These are phyloP conservation scores for Cryphonectria japonica DNA, from an alignment of 2,329 filamentous ascomycete genomes.

Conservation along the genomic window DNA sequence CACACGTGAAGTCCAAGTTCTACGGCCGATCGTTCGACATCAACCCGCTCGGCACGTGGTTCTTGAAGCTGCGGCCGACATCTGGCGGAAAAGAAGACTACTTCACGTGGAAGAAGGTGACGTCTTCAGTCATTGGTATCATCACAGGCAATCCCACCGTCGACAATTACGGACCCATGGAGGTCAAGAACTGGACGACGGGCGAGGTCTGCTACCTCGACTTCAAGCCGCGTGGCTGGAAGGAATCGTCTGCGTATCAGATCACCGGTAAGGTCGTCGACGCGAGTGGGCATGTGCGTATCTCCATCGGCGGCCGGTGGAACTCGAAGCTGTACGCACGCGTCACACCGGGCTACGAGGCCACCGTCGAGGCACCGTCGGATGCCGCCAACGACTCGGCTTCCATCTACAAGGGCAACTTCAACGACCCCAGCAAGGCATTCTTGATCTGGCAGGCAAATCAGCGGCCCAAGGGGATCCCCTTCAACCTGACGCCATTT, in stretches of 20 bases:
- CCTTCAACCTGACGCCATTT: conserved; percentile 95
- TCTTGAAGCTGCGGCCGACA: conserved; percentile 79
- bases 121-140: conserved; percentile 95
- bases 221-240: conserved; percentile 96
- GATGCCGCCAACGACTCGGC: conserved; percentile 37
- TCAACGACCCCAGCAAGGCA: conserved; percentile 69
- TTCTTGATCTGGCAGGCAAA: conserved; percentile 95
- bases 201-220: conserved; percentile 88
- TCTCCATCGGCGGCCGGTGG: conserved; percentile 93
- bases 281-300: conserved; percentile 75
- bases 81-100: conserved; percentile 79
- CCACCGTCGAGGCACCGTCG: conserved; percentile 63
- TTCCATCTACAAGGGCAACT: conserved; percentile 52
- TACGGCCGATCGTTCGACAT: conserved; percentile 98
- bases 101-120: conserved; percentile 99
- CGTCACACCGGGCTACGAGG: conserved; percentile 88
- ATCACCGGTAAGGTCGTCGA: conserved; percentile 86
- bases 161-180: conserved; percentile 98
- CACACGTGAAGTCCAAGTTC: conserved; percentile 93
- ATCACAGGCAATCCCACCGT: conserved; percentile 95
- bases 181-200: conserved; percentile 96
- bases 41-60: conserved; percentile 96
- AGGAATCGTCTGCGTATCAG: conserved; percentile 87
- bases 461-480: conserved; percentile 77
- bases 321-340: conserved; percentile 97